Evolutionary conservation across 2,329 filamentous ascomycete genomes (phyloP), one percentile per base, ranked within the genome.

Genomic region (Diplodia intermedia): DNA sequence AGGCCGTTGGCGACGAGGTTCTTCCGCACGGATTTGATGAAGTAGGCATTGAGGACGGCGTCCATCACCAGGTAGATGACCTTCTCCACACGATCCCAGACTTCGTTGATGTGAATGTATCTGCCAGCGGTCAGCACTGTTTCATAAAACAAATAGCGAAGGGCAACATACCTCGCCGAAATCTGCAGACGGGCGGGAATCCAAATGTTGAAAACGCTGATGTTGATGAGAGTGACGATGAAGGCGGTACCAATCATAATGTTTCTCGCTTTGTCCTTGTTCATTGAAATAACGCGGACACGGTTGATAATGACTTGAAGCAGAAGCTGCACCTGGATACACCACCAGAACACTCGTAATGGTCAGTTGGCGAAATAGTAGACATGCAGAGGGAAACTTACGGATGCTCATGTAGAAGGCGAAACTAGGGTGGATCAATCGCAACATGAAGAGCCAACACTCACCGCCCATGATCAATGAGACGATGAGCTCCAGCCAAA

Each of bases 1-100:
- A 86, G 75, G 1, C 82, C 82, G 60, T 85, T 82, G 49, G 79
- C 77, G 18, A 86, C 76, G 0, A 86, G 79, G 2, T 83, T 79
- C 4, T 76, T 74, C 70, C 84, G 82, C 38, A 86, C 84, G 7
- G 73, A 79, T 71, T 71, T 80, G 63, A 80, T 69, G 70, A 80
- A 80, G 56, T 80, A 79, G 73, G 75, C 79, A 54, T 81, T 81
- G 6, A 81, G 74, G 3, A 57, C 56, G 7, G 74, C 78, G 55
- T 81, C 79, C 18, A 79, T 75, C 9, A 78, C 29, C 3, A 79
- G 74, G 56, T 79, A 79, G 3, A 81, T 67, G 12, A 74, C 75
- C 56, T 81, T 81, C 52, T 79, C 77, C 3, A 75, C 73, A 14
- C 78, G 74, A 60, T 80, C 79, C 79, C 78, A 80, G 47, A 78